phyloP scores from a whole-genome alignment of 2,329 filamentous ascomycete species.

The Colletotrichum sublineola region DNA sequence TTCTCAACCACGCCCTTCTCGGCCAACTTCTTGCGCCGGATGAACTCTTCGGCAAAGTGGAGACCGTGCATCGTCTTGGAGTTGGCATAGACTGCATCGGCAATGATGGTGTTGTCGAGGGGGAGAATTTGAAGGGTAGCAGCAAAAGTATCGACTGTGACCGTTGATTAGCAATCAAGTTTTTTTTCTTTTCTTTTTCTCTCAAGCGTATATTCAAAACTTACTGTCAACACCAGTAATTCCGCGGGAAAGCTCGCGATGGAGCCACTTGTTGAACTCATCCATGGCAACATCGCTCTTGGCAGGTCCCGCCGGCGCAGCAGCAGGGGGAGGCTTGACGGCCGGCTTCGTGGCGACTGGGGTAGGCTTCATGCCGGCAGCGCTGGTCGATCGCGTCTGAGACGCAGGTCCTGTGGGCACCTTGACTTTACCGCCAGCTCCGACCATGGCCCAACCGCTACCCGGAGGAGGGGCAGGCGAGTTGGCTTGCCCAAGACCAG shows the following conservation, averaged over 20 bases:
- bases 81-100: conserved; percentile 88
- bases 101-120: conserved; percentile 83
- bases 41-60: conserved; percentile 94
- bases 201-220: conserved; percentile 46
- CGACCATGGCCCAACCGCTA: conserved; percentile 91
- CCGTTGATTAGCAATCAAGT: conserved; percentile 50
- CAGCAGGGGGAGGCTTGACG: conserved; percentile 61
- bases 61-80: conserved; percentile 92
- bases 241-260: conserved; percentile 82
- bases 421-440: conserved; percentile 93
- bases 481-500: conserved; percentile 55
- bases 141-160: conserved; percentile 83
- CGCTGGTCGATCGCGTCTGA: conserved; percentile 61
- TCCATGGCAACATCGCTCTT: conserved; percentile 76
- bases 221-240: conserved; percentile 69
- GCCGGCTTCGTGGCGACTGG: conserved; percentile 65
- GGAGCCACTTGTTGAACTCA: conserved; percentile 95
- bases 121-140: conserved; percentile 81
- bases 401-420: conserved; percentile 72
- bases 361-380: conserved; percentile 58
- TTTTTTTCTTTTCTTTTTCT: fast-evolving
- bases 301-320: conserved; percentile 60
- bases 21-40: conserved; percentile 91
- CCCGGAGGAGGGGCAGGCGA: conserved; percentile 57
- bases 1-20: conserved; percentile 91